Conservation (phyloP, 2,329 filamentous ascomycete species). For the Macrophomina tecta region DNA sequence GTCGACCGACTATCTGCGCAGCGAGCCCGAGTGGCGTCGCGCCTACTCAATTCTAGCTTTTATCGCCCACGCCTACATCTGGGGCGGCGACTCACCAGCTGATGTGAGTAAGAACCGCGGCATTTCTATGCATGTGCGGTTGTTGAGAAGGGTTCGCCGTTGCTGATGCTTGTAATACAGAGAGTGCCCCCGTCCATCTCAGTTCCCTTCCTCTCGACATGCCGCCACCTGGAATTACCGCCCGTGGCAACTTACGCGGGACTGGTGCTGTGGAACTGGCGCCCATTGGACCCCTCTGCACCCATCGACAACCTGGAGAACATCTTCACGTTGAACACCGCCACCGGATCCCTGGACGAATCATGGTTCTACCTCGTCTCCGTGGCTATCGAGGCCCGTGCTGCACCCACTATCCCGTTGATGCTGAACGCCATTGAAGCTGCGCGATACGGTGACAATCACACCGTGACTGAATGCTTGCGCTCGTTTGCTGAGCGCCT, state of each 20-base stretch:
- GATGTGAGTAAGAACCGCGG: slow-evolving; percentile 61
- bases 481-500: slow-evolving; percentile 83
- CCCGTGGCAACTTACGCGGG: slow-evolving; percentile 94
- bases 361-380: slow-evolving; percentile 99
- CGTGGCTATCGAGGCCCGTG: slow-evolving; percentile 92
- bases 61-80: slow-evolving; percentile 84
- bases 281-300: slow-evolving; percentile 85
- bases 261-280: slow-evolving; percentile 95
- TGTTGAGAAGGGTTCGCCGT: not conserved
- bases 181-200: slow-evolving; percentile 80
- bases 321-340: slow-evolving; percentile 83
- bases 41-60: slow-evolving; percentile 82
- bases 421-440: slow-evolving; percentile 89
- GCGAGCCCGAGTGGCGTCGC: slow-evolving; percentile 88
- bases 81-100: slow-evolving; percentile 77
- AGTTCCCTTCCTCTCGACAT: slow-evolving; percentile 79
- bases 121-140: not conserved
- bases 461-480: slow-evolving; percentile 78
- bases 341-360: slow-evolving; percentile 93
- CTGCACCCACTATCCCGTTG: slow-evolving; percentile 82
- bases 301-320: slow-evolving; percentile 84
- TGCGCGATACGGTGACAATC: slow-evolving; percentile 71
- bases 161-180: slow-evolving; percentile 40
- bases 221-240: slow-evolving; percentile 79
- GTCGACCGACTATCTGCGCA: slow-evolving; percentile 79